Evolutionary conservation across 1,139 yeast species (phyloP).

Genomic region (Protomyces inouyei): DNA sequence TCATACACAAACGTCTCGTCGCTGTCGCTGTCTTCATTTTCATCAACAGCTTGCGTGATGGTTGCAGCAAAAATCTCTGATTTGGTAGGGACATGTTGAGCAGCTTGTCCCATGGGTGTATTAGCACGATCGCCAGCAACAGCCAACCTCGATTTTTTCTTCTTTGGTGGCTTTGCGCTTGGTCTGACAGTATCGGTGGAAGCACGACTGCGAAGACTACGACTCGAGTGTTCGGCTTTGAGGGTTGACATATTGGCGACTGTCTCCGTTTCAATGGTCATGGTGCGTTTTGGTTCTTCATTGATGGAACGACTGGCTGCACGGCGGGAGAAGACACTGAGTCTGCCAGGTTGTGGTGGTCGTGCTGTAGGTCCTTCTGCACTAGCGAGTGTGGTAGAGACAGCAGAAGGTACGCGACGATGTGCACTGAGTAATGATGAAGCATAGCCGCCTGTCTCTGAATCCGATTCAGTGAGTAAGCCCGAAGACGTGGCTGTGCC

Average conservation of each 20-base stretch:
- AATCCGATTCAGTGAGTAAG: not conserved
- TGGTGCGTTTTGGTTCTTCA: conserved; percentile 13
- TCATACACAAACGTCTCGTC: conserved; percentile 95
- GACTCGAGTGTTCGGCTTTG: conserved; percentile 15
- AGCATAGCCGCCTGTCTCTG: not conserved
- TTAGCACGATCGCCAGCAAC: not conserved
- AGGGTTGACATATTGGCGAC: conserved; percentile 9
- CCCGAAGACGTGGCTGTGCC: not conserved
- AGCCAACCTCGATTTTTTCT: conserved; percentile 14
- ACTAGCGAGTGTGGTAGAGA: not conserved
- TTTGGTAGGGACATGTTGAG: conserved; percentile 43
- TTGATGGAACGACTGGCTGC: conserved; percentile 19
- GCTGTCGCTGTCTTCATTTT: conserved; percentile 75
- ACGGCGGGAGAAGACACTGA: conserved; percentile 22
- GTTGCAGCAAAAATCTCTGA: conserved; percentile 94
- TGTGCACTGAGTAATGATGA: not conserved
- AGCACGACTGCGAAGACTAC: conserved; percentile 7
- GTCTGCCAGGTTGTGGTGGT: conserved; percentile 5
- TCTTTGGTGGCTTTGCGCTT: conserved; percentile 8
- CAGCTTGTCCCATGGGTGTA: not conserved
- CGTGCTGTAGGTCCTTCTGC: not conserved
- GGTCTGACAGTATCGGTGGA: conserved; percentile 20
- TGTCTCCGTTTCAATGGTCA: conserved; percentile 25
- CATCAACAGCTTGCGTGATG: conserved; percentile 89
- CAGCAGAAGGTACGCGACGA: not conserved